phyloP scores from a whole-genome alignment of 2,329 filamentous ascomycete species.

The Trematosphaeria pertusa region DNA sequence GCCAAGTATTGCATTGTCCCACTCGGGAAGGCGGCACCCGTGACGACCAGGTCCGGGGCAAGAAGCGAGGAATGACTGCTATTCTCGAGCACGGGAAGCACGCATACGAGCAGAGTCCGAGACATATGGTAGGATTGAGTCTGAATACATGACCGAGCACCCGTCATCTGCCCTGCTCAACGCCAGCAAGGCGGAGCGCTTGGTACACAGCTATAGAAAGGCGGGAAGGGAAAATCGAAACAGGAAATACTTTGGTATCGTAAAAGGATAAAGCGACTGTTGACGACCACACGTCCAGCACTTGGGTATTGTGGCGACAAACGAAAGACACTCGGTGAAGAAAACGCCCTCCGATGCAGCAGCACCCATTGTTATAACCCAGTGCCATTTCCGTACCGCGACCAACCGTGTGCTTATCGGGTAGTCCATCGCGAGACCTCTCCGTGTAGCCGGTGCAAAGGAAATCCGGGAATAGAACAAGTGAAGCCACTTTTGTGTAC shows the following conservation, averaged over 20 bases:
- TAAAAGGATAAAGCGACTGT: conserved; percentile 30
- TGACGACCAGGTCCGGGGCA: too few relatives aligned
- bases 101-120: too few relatives aligned
- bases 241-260: conserved; percentile 21
- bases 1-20: background rate
- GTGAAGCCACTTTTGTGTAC: conserved; percentile 15
- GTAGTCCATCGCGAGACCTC: conserved; percentile 5
- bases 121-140: too few relatives aligned
- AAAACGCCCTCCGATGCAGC: conserved; percentile 9
- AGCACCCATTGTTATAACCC: background rate
- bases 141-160: too few relatives aligned
- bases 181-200: conserved; percentile 36
- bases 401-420: background rate
- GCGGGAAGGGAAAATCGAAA: conserved; percentile 25
- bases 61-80: too few relatives aligned
- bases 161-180: conserved; percentile 43
- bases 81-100: too few relatives aligned
- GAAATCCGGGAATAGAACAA: conserved; percentile 8
- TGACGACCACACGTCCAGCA: conserved; percentile 41
- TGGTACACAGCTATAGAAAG: conserved; percentile 35
- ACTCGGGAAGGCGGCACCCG: conserved; percentile 4
- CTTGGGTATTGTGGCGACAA: conserved; percentile 41
- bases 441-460: conserved; percentile 4
- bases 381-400: background rate
- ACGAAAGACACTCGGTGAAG: conserved; percentile 22